Evolutionary conservation across 345 rosid genomes (phyloP).

Genomic region (Bruguiera gymnorhiza): DNA sequence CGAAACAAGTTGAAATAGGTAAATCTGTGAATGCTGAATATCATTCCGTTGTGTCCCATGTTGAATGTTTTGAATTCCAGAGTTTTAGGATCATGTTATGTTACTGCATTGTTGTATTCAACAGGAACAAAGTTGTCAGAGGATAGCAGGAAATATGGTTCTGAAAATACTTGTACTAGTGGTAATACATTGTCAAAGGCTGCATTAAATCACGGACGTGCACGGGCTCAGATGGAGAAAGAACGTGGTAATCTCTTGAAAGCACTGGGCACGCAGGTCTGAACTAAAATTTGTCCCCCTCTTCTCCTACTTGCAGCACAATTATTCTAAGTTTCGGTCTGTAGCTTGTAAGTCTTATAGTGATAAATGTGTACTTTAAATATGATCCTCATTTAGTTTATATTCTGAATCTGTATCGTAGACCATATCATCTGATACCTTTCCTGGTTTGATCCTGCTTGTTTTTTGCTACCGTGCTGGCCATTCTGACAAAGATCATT

Average conservation of each 20-base stretch:
- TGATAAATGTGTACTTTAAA: slow-evolving; percentile 71
- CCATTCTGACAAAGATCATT: background rate
- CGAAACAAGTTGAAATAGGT: slow-evolving; percentile 95
- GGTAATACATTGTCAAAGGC: slow-evolving; percentile 77
- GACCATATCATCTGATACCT: background rate
- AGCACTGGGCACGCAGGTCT: slow-evolving; percentile 90
- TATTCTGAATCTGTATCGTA: background rate
- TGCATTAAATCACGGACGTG: slow-evolving; percentile 55
- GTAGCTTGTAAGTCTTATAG: slow-evolving; percentile 47
- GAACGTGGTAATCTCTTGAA: slow-evolving; percentile 77
- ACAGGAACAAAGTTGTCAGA: slow-evolving; percentile 82
- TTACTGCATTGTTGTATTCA: slow-evolving; percentile 38
- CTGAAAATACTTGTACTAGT: slow-evolving; percentile 85
- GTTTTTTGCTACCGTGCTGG: too few species aligned
- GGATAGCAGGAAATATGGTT: slow-evolving; percentile 81
- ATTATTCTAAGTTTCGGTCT: background rate
- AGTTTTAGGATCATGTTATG: slow-evolving; percentile 20
- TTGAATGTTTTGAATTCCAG: background rate
- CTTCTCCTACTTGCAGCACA: background rate
- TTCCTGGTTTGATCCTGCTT: background rate
- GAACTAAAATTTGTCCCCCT: slow-evolving; percentile 10
- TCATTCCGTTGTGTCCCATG: background rate
- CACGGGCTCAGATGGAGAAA: slow-evolving; percentile 84
- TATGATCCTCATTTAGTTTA: background rate
- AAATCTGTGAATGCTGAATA: slow-evolving; percentile 18